Evolutionary conservation across 1,139 yeast genomes (phyloP), one percentile per base, ranked within the genome.

Genomic region (Lodderomyces metapsilosis): DNA sequence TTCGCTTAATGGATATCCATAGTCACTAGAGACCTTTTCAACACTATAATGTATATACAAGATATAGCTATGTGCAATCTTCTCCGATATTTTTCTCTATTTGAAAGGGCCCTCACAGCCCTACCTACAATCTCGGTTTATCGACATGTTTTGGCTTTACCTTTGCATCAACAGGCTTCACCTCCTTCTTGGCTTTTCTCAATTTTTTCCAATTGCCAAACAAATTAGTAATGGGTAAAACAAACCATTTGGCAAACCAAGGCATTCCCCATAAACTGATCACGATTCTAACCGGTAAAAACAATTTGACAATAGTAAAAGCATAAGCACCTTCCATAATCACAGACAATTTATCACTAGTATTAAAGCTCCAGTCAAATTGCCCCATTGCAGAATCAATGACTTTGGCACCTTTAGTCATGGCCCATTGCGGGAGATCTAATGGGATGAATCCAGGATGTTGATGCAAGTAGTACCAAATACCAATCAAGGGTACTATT

Each of bases 261-360:
- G 95, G 95, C 62, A 86, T 85, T 35, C 77, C 60, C 36, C 73
- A 57, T 39, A 85, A 59, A 38, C 87, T 80, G 15, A 82, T 45
- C 4, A 78, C 65, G 1, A 84, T 64, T 45, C 95, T 64, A 2
- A 82, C 50, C 0, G 92, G 95, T 51, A 83, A 61, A 48, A 70
- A 47, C 43, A 70, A 68, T 57, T 88, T 91, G 20, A 88, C 92
- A 9, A 86, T 64, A 2, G 88, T 89, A 56, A 85, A 91, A 0
- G 97, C 84, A 37, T 88, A 79, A 0, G 96, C 95, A n/a, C 97
- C 97, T 43, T 89, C 91, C 52, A 81, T 65, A 2, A 88, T 70
- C 25, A 84, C 62, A 37, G 65, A 66, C 25, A 84, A 71, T 52
- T 84, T 82, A 25, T 77, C 81, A 43, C 68, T 74, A 30, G 79